Percentiles rank a stretch among this genome's conserved stretches.
phyloP scores from a whole-genome alignment of 176 grass and related monocot species.

The Avena sativa region DNA sequence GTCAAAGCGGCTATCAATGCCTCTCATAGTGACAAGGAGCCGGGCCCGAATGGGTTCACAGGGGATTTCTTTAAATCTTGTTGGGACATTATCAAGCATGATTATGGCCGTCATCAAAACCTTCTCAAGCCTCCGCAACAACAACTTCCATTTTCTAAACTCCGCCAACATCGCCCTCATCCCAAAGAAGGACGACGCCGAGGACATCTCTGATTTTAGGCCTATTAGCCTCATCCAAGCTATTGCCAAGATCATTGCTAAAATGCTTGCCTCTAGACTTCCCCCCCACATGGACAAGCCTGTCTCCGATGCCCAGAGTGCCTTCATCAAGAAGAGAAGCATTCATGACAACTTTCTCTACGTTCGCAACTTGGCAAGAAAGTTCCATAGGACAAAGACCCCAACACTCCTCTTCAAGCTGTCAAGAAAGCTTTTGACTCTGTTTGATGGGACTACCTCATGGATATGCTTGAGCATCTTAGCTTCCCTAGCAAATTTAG shows the following conservation, averaged over 20 bases:
- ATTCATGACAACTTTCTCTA: not conserved
- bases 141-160: no score
- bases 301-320: not conserved
- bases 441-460: not conserved
- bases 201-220: not conserved
- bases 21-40: no score
- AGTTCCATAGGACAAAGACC: not conserved
- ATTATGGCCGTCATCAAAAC: no score
- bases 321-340: not conserved
- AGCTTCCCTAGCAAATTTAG: not conserved
- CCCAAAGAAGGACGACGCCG: not conserved
- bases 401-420: not conserved
- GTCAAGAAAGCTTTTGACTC: not conserved
- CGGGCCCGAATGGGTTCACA: no score
- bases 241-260: not conserved
- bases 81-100: no score
- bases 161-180: not conserved
- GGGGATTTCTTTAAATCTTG: not conserved
- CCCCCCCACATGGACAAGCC: not conserved
- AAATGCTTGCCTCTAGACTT: not conserved
- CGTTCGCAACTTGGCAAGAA: not conserved
- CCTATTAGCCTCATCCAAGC: not conserved
- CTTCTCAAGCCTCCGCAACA: no score
- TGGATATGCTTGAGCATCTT: not conserved
- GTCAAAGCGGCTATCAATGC: no score